Percentiles rank a stretch among this genome's conserved stretches.
Conservation (phyloP, 2,329 filamentous ascomycete species). For the Leptographium wingfieldii region DNA sequence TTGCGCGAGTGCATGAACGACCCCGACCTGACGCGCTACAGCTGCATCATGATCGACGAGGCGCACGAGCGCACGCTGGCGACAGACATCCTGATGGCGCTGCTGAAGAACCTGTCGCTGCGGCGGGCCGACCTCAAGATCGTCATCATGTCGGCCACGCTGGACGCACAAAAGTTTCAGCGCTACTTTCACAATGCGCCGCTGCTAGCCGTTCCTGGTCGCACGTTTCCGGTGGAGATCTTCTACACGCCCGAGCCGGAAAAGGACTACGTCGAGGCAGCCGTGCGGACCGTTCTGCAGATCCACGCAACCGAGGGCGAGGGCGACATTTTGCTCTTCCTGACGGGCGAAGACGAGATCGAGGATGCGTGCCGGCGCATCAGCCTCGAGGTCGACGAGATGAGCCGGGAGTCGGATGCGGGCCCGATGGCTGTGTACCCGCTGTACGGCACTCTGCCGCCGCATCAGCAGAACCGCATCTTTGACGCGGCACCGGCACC, state of each 20-base stretch:
- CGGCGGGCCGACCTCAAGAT: conserved; percentile 87
- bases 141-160: conserved; percentile 96
- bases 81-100: conserved; percentile 93
- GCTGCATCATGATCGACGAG: conserved; percentile 96
- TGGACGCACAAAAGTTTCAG: conserved; percentile 97
- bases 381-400: conserved; percentile 76
- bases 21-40: conserved; percentile 80
- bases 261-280: conserved; percentile 91
- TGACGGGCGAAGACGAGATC: conserved; percentile 97
- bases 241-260: conserved; percentile 97
- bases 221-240: conserved; percentile 93
- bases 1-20: conserved; percentile 95
- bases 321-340: conserved; percentile 85
- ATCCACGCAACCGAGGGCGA: conserved; percentile 90
- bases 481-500: conserved; percentile 79
- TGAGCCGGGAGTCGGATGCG: conserved; percentile 80
- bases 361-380: conserved; percentile 94
- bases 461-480: conserved; percentile 85
- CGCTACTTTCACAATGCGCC: conserved; percentile 93
- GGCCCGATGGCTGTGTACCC: conserved; percentile 86
- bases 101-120: conserved; percentile 78
- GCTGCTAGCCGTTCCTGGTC: conserved; percentile 82
- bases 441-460: conserved; percentile 85
- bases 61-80: conserved; percentile 95
- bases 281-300: conserved; percentile 86